Evolutionary conservation across 495 filamentous ascomycete genomes (phyloP), one percentile per base, ranked within the genome.

Genomic region (Penicillium cinerascens): DNA sequence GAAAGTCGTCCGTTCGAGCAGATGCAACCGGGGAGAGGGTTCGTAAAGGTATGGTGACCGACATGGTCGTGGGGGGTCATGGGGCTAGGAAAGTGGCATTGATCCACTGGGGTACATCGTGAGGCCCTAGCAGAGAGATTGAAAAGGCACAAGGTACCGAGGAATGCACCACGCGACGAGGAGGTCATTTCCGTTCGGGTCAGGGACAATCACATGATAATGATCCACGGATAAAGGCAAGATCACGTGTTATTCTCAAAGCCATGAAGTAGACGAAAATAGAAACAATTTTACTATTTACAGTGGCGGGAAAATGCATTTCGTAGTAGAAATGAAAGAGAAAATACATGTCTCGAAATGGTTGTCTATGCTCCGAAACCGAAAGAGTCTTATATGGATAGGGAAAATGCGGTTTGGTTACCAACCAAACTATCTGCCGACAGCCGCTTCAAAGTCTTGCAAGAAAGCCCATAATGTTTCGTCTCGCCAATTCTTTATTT

Each of bases 401-500:
- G 10, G 29, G 29, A 8, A 8, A 11, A 13, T 33, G 3, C 9
- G 3, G 29, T 10, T 33, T 18, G 37, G n/a, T 6, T 18, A 39
- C n/a, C 18, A 6, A 7, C 37, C 3, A 10, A 15, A 1, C 15
- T 43, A 43, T 25, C 18, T 26, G 20, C 11, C 48, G 13, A 29
- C 44, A 27, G 1, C 41, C 13, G 16, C 21, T 20, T 43, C 71
- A 60, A 82, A 84, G 48, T 84, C 79, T 22, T 67, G 71, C 46
- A 86, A 56, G 59, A 85, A 86, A 48, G 65, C 51, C 82, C 82
- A 86, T 18, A 69, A 57, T 2, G 59, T 60, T 48, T 77, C 65
- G 43, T 71, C 51, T n/a, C 70, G 70, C 77, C 77, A 83, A 10
- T 70, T 78, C 51, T 80, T 74, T 49, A 70, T 40, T 45, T 67